These are phyloP conservation scores for Fusarium palustre DNA, from an alignment of 2,329 filamentous ascomycete species.

Conservation along the genomic window DNA sequence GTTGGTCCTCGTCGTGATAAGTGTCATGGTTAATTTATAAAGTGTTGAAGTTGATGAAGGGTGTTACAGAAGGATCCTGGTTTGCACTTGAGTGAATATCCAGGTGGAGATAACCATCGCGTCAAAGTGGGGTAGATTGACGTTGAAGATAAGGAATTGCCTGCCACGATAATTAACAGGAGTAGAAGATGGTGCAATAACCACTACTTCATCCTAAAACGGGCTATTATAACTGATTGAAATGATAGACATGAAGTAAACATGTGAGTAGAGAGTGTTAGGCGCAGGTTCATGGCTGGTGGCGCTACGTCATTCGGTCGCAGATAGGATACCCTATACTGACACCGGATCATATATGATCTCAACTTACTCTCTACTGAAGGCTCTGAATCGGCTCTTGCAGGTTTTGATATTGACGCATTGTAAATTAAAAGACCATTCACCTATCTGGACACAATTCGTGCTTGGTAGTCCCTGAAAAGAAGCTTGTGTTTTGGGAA, in stretches of 20 bases:
- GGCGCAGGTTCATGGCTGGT: neutral
- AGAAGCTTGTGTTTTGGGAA: too few species aligned
- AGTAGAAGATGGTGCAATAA: conserved; percentile 12
- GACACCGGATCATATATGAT: neutral
- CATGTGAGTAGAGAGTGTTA: neutral
- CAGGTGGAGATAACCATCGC: conserved; percentile 12
- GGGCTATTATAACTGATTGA: neutral
- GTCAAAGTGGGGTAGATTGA: conserved; percentile 46
- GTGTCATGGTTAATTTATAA: conserved; percentile 20
- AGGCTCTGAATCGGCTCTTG: neutral
- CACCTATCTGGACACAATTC: too few species aligned
- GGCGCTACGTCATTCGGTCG: neutral
- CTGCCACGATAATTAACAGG: neutral
- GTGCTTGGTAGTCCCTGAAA: too few species aligned
- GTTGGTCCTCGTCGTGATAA: conserved; percentile 45
- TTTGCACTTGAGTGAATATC: conserved; percentile 1
- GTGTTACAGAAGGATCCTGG: accelerated
- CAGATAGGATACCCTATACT: neutral
- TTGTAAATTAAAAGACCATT: too few species aligned
- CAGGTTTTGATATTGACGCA: too few species aligned
- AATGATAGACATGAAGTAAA: neutral
- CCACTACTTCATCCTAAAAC: neutral
- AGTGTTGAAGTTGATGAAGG: accelerated
- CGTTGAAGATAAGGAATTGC: conserved; percentile 22
- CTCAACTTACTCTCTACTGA: neutral